These are phyloP conservation scores for Malus hybrid DNA, from an alignment of 331 rosid species.

Conservation along the genomic window DNA sequence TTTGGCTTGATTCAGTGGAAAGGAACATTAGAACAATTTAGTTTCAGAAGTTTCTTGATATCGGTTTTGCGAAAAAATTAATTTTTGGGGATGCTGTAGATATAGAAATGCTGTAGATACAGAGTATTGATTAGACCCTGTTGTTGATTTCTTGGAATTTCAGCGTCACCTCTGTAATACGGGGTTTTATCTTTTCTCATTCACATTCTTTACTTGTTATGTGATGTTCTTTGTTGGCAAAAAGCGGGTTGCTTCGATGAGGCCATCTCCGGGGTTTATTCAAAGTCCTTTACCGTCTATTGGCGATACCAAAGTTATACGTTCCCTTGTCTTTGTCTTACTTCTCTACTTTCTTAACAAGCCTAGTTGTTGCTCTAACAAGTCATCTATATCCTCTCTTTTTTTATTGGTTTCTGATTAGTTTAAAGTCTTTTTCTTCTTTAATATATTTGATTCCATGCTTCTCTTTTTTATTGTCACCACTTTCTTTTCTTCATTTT, in stretches of 20 bases:
- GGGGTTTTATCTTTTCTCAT: slow-evolving; percentile 6
- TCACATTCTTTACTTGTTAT: not conserved
- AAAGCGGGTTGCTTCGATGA: slow-evolving; percentile 32
- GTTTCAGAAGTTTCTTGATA: not conserved
- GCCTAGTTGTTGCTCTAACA: slow-evolving; percentile 9
- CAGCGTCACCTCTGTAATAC: not conserved
- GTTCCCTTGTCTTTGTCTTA: slow-evolving; percentile 23
- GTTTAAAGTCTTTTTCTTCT: slow-evolving; percentile 27
- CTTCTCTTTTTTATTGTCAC: slow-evolving; percentile 27
- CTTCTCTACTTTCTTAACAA: slow-evolving; percentile 9
- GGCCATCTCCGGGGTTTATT: slow-evolving; percentile 5
- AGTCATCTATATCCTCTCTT: slow-evolving; percentile 5
- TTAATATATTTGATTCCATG: slow-evolving; percentile 24
- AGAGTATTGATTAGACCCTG: not conserved
- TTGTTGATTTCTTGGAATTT: not conserved
- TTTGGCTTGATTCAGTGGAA: not conserved
- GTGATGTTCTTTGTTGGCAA: too few relatives aligned
- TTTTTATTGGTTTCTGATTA: slow-evolving; percentile 19
- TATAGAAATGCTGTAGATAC: not conserved
- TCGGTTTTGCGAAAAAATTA: not conserved
- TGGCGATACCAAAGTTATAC: slow-evolving; percentile 25
- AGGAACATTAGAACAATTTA: slow-evolving; percentile 2
- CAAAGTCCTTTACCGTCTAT: slow-evolving; percentile 25
- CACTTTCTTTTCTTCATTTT: slow-evolving; percentile 21
- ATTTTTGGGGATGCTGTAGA: not conserved